Evolutionary conservation across 2,329 filamentous ascomycete species (phyloP).

Genomic region (Ceratocystis huliohia): DNA sequence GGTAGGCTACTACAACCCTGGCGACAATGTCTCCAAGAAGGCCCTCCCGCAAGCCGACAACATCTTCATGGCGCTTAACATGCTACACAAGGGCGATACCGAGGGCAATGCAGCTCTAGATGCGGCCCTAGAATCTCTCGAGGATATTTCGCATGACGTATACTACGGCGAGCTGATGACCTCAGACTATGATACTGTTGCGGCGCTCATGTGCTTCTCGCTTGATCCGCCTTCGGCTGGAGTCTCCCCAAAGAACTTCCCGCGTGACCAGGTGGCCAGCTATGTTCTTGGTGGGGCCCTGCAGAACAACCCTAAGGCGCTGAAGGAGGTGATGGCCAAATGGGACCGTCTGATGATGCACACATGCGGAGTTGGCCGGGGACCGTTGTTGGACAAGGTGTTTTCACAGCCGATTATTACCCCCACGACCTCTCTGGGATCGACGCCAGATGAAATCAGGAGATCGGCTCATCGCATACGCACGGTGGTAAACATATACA

Average conservation of each 20-base stretch:
- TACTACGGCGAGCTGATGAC: slow-evolving; percentile 55
- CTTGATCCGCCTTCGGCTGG: slow-evolving; percentile 25
- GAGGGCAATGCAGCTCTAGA: slow-evolving; percentile 31
- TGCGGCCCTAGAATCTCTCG: slow-evolving; percentile 43
- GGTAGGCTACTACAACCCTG: slow-evolving; percentile 34
- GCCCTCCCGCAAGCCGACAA: slow-evolving; percentile 24
- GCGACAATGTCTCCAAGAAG: slow-evolving; percentile 13
- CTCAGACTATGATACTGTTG: slow-evolving; percentile 41
- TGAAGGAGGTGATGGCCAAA: slow-evolving; percentile 37
- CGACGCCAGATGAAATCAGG: slow-evolving; percentile 21
- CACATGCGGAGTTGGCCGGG: slow-evolving; percentile 28
- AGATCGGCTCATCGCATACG: slow-evolving; percentile 28
- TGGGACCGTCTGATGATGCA: slow-evolving; percentile 35
- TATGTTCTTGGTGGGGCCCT: slow-evolving; percentile 44
- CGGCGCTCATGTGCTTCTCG: slow-evolving; percentile 46
- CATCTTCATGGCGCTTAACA: slow-evolving; percentile 36
- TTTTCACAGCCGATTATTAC: slow-evolving; percentile 6
- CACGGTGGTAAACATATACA: slow-evolving; percentile 38
- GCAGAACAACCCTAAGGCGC: slow-evolving; percentile 52
- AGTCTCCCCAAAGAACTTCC: slow-evolving; percentile 23
- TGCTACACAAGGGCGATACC: slow-evolving; percentile 36
- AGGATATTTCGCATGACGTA: slow-evolving; percentile 54
- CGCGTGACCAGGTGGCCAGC: slow-evolving; percentile 41
- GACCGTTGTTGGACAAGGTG: slow-evolving; percentile 19
- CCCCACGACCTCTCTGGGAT: neutral